Conservation (phyloP, 2,329 filamentous ascomycete genomes). For the Lomentospora prolificans region DNA sequence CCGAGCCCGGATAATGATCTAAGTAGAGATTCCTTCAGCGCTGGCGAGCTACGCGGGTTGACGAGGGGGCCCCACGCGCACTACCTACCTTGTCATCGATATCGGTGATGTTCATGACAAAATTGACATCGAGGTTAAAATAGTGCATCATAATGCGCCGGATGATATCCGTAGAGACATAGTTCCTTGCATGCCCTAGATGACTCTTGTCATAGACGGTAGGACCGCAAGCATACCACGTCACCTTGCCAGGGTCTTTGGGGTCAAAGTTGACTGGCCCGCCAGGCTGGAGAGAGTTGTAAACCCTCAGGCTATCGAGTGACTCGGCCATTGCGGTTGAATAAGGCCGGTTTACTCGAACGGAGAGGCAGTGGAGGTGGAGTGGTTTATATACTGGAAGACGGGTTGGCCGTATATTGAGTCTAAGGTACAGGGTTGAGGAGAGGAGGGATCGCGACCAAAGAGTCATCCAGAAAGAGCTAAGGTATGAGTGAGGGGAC, state of each 20-base stretch:
- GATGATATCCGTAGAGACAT: slow-evolving; percentile 83
- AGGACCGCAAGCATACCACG: slow-evolving; percentile 69
- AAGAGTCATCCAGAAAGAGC: slow-evolving; percentile 7
- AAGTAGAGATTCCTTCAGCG: no score
- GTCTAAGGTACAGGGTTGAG: background rate
- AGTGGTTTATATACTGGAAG: background rate
- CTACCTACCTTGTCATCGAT: slow-evolving; percentile 62
- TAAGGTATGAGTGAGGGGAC: background rate
- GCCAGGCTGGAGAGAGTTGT: slow-evolving; percentile 8
- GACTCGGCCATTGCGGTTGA: slow-evolving; percentile 6
- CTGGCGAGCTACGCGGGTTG: no score
- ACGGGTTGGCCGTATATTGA: background rate
- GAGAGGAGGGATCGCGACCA: background rate
- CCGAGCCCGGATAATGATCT: slow-evolving; percentile 55
- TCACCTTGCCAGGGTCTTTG: slow-evolving; percentile 10
- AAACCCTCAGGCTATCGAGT: slow-evolving; percentile 4
- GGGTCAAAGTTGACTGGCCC: slow-evolving; percentile 10
- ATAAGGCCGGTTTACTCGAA: background rate
- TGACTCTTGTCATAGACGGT: slow-evolving; percentile 79
- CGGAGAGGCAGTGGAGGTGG: background rate
- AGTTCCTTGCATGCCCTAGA: slow-evolving; percentile 77
- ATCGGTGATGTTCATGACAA: slow-evolving; percentile 91
- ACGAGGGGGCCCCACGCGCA: no score
- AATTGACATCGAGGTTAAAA: slow-evolving; percentile 72
- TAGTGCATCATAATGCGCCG: slow-evolving; percentile 74